Base-by-base conservation (phyloP, 805 yeast genomes). In the Yarrowia yakushimensis region DNA sequence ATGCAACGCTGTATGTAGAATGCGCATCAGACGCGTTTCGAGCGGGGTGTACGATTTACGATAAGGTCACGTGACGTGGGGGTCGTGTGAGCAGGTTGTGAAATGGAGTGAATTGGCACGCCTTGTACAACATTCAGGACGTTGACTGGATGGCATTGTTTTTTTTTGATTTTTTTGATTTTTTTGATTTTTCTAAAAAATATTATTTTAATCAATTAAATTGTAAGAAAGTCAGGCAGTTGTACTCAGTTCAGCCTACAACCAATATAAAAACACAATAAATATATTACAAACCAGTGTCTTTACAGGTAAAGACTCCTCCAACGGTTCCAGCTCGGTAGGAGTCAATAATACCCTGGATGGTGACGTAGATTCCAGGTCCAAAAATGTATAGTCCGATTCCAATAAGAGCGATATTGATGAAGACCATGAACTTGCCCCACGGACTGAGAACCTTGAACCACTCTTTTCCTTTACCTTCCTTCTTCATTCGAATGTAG, bases 341-440 rank as follows among this genome's bases (percentile, higher is more conserved):
- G 30, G 82, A 80, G 66, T 70, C 65, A n/a, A 83, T 74, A 61
- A 83, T 83, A 66, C 85, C 81, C 67, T 82, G 79, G 39, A 83
- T 76, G 22, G 83, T 78, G 15, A 85, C 81, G 64, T 83, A 83
- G 4, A 79, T 71, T 12, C 87, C 87, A 0, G 86, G 86, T 0
- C 86, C 87, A 54, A 83, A 71, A 55, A 83, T 79, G 69, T 81
- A 83, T 54, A 82, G 63, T 3, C 87, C 87, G 48, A 79, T 72
- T 3, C 68, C 65, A 33, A 83, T 79, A 65, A 83, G 70, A 5
- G 70, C 60, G 28, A 78, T 63, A 63, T 79, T 76, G 31, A 74
- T 39, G 9, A 71, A 59, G 54, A 77, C 73, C 68, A 79, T 78
- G 25, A 79, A 12, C 65, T 78, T 78, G 28, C 74, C 77, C 42